Evolutionary conservation across 768 basidiomycete species (phyloP).

Genomic region (Hygrocybe punicea): DNA sequence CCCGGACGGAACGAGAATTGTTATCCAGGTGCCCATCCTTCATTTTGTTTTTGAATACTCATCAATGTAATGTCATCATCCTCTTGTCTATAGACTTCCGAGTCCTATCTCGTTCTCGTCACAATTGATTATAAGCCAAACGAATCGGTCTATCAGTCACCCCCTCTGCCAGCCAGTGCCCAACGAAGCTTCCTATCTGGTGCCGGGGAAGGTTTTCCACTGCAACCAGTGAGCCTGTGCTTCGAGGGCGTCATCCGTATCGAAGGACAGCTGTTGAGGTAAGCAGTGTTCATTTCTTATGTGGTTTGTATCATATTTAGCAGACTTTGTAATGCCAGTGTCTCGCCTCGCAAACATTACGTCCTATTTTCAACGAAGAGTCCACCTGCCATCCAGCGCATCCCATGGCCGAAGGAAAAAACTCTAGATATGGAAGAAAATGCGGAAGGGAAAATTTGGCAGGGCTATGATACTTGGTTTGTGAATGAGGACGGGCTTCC

Average conservation of each 20-base stretch:
- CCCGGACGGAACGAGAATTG: constrained; percentile 72
- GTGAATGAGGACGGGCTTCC: constrained; percentile 61
- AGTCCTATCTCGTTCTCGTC: constrained; percentile 76
- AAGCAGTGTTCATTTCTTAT: constrained; percentile 5
- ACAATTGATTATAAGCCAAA: constrained; percentile 57
- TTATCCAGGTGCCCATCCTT: constrained; percentile 58
- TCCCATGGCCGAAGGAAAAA: constrained; percentile 72
- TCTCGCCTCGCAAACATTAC: constrained; percentile 68
- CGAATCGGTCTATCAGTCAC: constrained; percentile 53
- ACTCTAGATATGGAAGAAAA: constrained; percentile 37
- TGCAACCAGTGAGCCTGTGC: constrained; percentile 64
- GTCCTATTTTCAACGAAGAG: constrained; percentile 70
- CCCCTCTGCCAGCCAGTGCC: constrained; percentile 50
- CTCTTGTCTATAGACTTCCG: constrained; percentile 66
- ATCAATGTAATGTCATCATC: constrained; percentile 4
- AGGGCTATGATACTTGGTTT: constrained; percentile 66
- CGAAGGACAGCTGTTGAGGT: constrained; percentile 75
- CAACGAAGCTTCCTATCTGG: constrained; percentile 72
- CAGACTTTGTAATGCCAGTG: constrained; percentile 39
- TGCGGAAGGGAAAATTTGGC: constrained; percentile 34
- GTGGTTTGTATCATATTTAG: constrained; percentile 1
- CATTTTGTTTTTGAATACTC: background rate
- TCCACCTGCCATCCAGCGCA: constrained; percentile 75
- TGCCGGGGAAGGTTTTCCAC: constrained; percentile 71
- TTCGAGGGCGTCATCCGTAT: constrained; percentile 81